These are phyloP conservation scores for Phoenix roebelenii DNA, from an alignment of 176 grass and related monocot species.

Conservation along the genomic window DNA sequence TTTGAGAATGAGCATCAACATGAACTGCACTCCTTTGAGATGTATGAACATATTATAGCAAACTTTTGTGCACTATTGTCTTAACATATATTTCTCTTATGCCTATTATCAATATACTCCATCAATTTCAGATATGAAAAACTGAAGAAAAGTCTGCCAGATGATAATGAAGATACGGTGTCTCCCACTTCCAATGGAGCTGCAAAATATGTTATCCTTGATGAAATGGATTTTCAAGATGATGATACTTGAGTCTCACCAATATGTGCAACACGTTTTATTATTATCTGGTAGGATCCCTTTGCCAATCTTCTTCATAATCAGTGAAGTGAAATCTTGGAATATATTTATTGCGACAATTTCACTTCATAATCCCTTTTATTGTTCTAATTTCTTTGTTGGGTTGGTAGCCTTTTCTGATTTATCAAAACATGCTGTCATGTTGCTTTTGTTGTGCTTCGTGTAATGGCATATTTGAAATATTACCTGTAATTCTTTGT, in stretches of 20 bases:
- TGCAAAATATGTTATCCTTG: constrained; percentile 88
- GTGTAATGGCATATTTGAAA: no score
- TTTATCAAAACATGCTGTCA: no score
- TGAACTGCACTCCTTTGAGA: no score
- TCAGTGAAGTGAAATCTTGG: not conserved
- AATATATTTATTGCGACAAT: not conserved
- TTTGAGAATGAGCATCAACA: no score
- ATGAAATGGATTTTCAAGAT: constrained; percentile 51
- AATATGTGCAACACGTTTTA: not conserved
- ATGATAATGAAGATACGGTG: constrained; percentile 36
- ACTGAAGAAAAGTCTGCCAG: constrained; percentile 51
- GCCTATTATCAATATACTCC: no score
- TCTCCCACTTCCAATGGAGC: constrained; percentile 46
- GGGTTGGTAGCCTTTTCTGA: no score
- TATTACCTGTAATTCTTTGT: no score
- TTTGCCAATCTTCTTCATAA: not conserved
- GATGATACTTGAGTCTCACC: constrained; percentile 30
- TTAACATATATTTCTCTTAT: no score
- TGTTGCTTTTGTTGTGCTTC: no score
- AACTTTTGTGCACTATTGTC: no score
- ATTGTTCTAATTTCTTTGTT: no score
- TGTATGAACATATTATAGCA: no score
- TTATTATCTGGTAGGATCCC: not conserved
- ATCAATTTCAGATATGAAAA: constrained; percentile 69
- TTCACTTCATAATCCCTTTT: not conserved